Evolutionary conservation across 164 flowering plant genomes (phyloP).

Genomic region (Tinospora cordifolia): DNA sequence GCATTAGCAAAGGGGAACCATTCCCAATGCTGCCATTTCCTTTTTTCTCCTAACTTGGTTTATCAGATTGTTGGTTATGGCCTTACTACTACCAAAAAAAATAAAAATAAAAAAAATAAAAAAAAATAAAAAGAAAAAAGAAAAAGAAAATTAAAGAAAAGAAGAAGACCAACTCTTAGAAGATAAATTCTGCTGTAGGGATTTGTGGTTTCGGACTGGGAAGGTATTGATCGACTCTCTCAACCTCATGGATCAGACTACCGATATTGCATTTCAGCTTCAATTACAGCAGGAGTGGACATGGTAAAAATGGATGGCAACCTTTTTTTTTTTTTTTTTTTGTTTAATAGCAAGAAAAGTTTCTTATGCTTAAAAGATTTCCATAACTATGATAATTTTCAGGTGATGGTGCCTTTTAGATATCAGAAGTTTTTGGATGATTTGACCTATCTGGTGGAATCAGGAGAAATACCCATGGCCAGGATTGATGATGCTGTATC

Average conservation of each 20-base stretch:
- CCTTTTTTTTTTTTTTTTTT: too few species aligned
- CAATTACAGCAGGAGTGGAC: constrained; percentile 82
- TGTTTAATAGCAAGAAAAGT: too few species aligned
- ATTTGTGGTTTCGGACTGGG: constrained; percentile 72
- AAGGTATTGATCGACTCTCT: constrained; percentile 60
- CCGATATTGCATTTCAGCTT: constrained; percentile 40
- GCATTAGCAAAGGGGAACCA: too few species aligned
- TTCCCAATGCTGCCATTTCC: neutral
- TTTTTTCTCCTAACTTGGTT: neutral
- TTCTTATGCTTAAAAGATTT: neutral
- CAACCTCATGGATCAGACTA: constrained; percentile 59
- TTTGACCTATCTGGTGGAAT: constrained; percentile 48
- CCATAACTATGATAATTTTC: constrained; percentile 20
- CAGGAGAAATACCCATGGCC: constrained; percentile 53
- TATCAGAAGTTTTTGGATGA: constrained; percentile 53
- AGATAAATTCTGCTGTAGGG: constrained; percentile 51
- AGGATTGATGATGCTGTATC: constrained; percentile 89
- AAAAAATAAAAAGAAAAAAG: too few species aligned
- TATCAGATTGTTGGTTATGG: too few species aligned
- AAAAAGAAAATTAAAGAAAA: too few species aligned
- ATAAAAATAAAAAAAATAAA: too few species aligned
- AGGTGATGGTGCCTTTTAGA: constrained; percentile 78
- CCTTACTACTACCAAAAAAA: neutral
- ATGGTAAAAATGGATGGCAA: constrained; percentile 36
- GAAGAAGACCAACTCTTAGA: too few species aligned